Evolutionary conservation across 306 rosid species (phyloP), one percentile per base, ranked within the genome.

Genomic region (Casuarina glauca): DNA sequence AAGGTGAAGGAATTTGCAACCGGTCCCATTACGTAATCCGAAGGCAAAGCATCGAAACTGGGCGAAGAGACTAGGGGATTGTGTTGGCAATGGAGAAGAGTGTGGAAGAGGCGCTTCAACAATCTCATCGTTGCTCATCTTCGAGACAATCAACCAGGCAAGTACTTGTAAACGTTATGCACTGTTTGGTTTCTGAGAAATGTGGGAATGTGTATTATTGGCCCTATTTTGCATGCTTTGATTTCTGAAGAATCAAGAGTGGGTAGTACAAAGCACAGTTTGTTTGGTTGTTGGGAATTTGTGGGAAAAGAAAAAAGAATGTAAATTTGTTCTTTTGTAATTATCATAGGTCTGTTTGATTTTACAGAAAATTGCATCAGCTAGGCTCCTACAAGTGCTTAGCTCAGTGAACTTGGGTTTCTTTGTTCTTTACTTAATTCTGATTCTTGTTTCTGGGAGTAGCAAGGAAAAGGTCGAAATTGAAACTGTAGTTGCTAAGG

Each of bases 81-180:
- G 8, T 2, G 0, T 20, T 41, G 53, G 72, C 74, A 66, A 91
- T 91, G 98, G 92, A 88, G 79, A 81, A 66, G 79, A 74, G 76
- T 72, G 81, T 86, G 35, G 94, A 91, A 26, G 32, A 87, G 97
- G 64, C 84, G 87, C 58, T 81, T 92, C 88, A 90, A 89, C 80
- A 85, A 94, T 71, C 96, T 94, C 63, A 90, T 94, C 58, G 96
- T 94, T 26, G 90, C 94, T 76, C 94, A 92, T 84, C 98, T 94
- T 84, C 92, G 94, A 4, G 90, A 88, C 79, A 85, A 84, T 91
- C 77, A 84, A 82, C 74, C 98, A 94, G 94, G 96, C 76, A 82
- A 79, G 78, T 42, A 16, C 35, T 66, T 57, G 6, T 20, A 20
- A 3, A 57, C 7, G 2, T 57, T 20, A 5, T 57, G n/a, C 2